Conservation (phyloP, 2,329 filamentous ascomycete species). For the Aspergillus sp. region DNA sequence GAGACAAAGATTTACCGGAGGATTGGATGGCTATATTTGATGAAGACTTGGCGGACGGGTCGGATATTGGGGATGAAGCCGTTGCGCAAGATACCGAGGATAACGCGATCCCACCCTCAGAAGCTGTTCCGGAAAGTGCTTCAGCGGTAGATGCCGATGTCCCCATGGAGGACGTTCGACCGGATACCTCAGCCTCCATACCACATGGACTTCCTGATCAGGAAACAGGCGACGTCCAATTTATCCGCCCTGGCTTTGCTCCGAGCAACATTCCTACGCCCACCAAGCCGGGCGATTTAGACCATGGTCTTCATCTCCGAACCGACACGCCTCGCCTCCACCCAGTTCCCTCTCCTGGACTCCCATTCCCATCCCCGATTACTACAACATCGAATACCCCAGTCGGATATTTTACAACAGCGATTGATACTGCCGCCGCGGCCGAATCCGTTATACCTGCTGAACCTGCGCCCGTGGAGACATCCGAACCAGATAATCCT, state of each 20-base stretch:
- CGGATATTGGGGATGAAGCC: constrained; percentile 15
- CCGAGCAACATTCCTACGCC: not conserved
- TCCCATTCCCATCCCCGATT: constrained; percentile 42
- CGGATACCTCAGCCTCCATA: constrained; percentile 12
- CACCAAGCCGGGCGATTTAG: not conserved
- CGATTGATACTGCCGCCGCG: constrained; percentile 12
- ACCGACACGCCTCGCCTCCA: constrained; percentile 39
- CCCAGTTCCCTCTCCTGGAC: constrained; percentile 40
- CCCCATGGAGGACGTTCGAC: constrained; percentile 10
- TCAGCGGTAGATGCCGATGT: not conserved
- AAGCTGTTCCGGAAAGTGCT: not conserved
- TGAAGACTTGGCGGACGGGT: constrained; percentile 18
- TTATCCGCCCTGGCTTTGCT: constrained; percentile 5
- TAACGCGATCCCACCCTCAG: not conserved
- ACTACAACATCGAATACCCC: constrained; percentile 25
- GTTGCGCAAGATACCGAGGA: not conserved
- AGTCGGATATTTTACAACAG: constrained; percentile 33
- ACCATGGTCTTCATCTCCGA: constrained; percentile 19
- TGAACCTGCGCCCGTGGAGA: not conserved
- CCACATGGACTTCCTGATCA: constrained; percentile 1
- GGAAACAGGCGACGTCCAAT: not conserved
- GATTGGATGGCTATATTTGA: constrained; percentile 32
- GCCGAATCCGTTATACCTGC: constrained; percentile 7
- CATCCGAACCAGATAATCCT: not conserved
- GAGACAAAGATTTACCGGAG: constrained; percentile 46